Percentiles rank a stretch among this genome's conserved stretches.
phyloP scores from a whole-genome alignment of 2,329 filamentous ascomycete genomes.

The Stachybotrys chlorohalonatus region DNA sequence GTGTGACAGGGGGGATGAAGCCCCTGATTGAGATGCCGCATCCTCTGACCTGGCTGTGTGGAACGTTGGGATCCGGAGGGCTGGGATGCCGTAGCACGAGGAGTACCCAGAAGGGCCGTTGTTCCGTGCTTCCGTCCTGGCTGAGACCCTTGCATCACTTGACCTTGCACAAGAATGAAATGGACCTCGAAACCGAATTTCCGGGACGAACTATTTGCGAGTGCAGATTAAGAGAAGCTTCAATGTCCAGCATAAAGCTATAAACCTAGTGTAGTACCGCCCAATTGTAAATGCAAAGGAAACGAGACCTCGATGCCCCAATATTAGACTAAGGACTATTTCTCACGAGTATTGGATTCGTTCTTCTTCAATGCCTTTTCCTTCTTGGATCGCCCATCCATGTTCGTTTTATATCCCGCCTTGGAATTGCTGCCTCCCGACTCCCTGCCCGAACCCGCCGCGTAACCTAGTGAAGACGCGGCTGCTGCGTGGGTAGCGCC shows the following conservation, averaged over 20 bases:
- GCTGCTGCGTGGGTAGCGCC: too few relatives aligned
- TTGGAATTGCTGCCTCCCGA: too few relatives aligned
- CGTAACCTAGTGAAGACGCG: too few relatives aligned
- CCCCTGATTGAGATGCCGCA: not conserved
- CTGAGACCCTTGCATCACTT: not conserved
- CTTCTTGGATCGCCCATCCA: too few relatives aligned
- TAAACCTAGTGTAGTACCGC: not conserved
- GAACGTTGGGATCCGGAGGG: not conserved
- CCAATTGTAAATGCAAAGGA: not conserved
- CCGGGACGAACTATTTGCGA: constrained; percentile 18
- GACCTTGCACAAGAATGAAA: not conserved
- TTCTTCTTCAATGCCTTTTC: not conserved
- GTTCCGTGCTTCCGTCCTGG: not conserved
- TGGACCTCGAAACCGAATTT: constrained; percentile 17
- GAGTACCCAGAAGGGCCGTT: not conserved
- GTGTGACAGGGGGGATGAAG: too few relatives aligned
- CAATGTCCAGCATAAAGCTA: not conserved
- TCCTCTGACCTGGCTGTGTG: constrained; percentile 4
- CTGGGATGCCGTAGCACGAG: not conserved
- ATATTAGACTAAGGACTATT: not conserved
- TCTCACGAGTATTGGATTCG: not conserved
- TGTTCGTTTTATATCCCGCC: too few relatives aligned
- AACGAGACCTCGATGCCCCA: not conserved
- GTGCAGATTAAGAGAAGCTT: too few relatives aligned
- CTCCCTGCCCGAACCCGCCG: too few relatives aligned